Percentiles rank a stretch among this genome's conserved stretches.
These are phyloP conservation scores for Emmonsiellopsis sp. DNA, from an alignment of 2,329 filamentous ascomycete genomes.

Conservation along the genomic window DNA sequence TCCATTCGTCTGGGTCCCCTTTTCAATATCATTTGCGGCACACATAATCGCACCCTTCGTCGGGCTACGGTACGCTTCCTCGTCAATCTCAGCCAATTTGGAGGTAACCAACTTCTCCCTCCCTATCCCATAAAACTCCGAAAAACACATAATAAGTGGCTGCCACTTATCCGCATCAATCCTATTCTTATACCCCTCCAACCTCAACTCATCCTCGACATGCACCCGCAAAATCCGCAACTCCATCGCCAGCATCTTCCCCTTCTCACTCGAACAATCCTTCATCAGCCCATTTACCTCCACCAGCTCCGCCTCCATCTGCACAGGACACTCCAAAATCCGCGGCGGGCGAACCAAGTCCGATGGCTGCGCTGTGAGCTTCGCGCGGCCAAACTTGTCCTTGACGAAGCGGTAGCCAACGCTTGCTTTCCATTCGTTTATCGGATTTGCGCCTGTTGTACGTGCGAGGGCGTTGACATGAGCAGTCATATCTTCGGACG, in stretches of 20 bases:
- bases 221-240: slow-evolving; percentile 29
- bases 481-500: slow-evolving; percentile 25
- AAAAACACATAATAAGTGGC: slow-evolving; percentile 38
- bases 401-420: not conserved
- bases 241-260: slow-evolving; percentile 25
- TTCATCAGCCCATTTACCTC: slow-evolving; percentile 23
- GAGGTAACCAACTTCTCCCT: slow-evolving; percentile 4
- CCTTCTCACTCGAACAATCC: slow-evolving; percentile 20
- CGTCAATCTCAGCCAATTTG: not conserved
- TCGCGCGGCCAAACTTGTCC: not conserved
- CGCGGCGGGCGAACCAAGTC: slow-evolving; percentile 25
- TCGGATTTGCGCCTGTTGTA: slow-evolving; percentile 26
- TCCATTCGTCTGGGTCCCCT: not conserved
- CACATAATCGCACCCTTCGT: not conserved
- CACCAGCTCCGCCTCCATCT: slow-evolving; percentile 35
- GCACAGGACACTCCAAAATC: slow-evolving; percentile 32
- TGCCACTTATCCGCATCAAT: slow-evolving; percentile 36
- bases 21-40: not conserved
- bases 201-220: slow-evolving; percentile 23
- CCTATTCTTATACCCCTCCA: slow-evolving; percentile 30
- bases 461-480: slow-evolving; percentile 30
- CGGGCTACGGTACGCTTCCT: not conserved
- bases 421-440: slow-evolving; percentile 6
- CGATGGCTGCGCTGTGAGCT: slow-evolving; percentile 26
- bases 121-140: slow-evolving; percentile 32